Base-by-base conservation (phyloP, 148 eudicot species). In the Rhododendron molle region DNA sequence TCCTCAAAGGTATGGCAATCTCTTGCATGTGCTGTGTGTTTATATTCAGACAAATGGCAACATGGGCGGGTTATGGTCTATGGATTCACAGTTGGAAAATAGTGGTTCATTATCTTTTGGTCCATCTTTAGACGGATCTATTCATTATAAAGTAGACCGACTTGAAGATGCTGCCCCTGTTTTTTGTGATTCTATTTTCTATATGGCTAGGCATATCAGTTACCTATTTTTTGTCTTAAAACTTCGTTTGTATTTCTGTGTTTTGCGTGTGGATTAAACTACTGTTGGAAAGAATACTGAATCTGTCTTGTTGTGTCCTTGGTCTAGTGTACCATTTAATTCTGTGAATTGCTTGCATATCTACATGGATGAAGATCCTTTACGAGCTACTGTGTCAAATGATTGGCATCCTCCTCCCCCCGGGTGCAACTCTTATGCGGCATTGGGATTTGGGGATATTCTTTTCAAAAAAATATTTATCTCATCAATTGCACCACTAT, bases 1-100 rank as follows among this genome's bases (percentile, higher is more conserved):
- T 93, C 84, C 89, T 91, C 94, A 13, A 92, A 92, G 93, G 93
- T 92, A 87, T 65, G 62, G 30, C 11, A 30, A 20, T 38, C 52
- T 21, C 47, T 71, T n/a, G 47, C 40, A 38, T 72, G 23, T 74
- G 7, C 47, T 72, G 32, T 49, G 32, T 49, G 30, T 36, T 83
- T 72, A 2, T 32, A 30, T 82, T 83, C 60, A 38, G 49, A 76
- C 46, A 54, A 67, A 65, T 83, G 54, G 40, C 77, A 67, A 83
- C 7, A 5, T 65, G 84, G 46, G 28, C 69, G 54, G 28, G 60
- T 32, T 46, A 10, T 46, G 32, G 32, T 23, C 32, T 78, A 26
- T 78, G 34, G n/a, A 34, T 74, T 38, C 78, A 36, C 11, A 3
- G n/a, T 34, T 74, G 23, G 16, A 34, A 74, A 74, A 36, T 15